Evolutionary conservation across 805 yeast genomes (phyloP).

Genomic region (Naumovozyma baii): DNA sequence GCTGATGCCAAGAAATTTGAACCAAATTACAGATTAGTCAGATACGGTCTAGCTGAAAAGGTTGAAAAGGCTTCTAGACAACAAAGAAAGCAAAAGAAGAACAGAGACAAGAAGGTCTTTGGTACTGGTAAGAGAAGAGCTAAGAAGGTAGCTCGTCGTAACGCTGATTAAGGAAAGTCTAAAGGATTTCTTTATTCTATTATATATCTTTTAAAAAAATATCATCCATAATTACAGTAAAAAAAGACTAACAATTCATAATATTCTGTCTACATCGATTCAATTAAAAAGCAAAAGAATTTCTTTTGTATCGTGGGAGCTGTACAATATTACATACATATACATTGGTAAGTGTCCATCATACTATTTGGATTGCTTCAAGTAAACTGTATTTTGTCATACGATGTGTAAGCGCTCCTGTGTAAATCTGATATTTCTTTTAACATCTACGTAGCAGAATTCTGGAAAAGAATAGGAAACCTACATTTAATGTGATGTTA

Average conservation of each 20-base stretch:
- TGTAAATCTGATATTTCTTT: too few species aligned
- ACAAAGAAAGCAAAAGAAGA: constrained; percentile 99
- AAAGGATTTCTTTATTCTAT: neutral
- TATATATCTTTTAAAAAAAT: neutral
- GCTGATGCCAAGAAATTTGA: constrained; percentile 97
- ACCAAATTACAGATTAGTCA: constrained; percentile 96
- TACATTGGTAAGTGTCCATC: too few species aligned
- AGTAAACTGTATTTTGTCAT: too few species aligned
- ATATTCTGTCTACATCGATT: too few species aligned
- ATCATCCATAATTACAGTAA: neutral
- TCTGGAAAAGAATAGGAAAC: too few species aligned
- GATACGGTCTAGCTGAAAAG: constrained; percentile 93
- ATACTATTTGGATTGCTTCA: too few species aligned
- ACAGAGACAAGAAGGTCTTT: constrained; percentile 96
- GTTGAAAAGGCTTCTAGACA: constrained; percentile 96
- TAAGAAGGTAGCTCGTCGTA: constrained; percentile 81
- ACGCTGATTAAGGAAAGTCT: constrained; percentile 49
- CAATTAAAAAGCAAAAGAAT: too few species aligned
- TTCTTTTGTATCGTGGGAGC: too few species aligned
- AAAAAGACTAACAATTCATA: neutral
- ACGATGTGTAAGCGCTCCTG: too few species aligned
- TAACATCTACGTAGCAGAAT: too few species aligned
- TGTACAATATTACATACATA: too few species aligned
- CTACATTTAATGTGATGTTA: too few species aligned
- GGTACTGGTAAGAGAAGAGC: constrained; percentile 94